phyloP scores from a whole-genome alignment of 257 asterid species.

The Salvia rosmarinus region DNA sequence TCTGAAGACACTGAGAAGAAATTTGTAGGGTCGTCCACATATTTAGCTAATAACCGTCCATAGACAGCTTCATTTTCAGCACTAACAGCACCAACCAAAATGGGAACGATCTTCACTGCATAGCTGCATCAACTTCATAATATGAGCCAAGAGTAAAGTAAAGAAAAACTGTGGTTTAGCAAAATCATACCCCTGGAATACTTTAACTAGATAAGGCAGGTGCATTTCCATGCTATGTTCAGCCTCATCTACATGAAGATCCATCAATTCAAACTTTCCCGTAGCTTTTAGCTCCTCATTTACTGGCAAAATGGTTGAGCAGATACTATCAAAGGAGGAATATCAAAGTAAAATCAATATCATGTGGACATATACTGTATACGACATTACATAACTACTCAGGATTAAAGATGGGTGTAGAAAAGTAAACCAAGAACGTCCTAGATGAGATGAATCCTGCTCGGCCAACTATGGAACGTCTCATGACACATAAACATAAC shows the following conservation, averaged over 20 bases:
- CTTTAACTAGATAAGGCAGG: constrained; percentile 91
- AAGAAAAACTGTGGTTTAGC: not conserved
- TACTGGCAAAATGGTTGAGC: constrained; percentile 49
- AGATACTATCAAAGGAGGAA: constrained; percentile 12
- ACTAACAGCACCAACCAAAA: constrained; percentile 89
- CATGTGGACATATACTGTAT: not conserved
- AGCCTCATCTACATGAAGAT: constrained; percentile 88
- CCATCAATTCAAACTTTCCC: constrained; percentile 90
- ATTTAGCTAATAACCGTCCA: constrained; percentile 80
- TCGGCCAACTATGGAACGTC: not conserved
- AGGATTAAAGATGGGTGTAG: not conserved
- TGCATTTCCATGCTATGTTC: constrained; percentile 99
- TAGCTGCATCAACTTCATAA: constrained; percentile 54
- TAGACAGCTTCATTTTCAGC: constrained; percentile 79
- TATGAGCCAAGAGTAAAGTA: constrained; percentile 34
- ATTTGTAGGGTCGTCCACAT: constrained; percentile 86
- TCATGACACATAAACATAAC: not conserved
- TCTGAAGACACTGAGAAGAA: constrained; percentile 97
- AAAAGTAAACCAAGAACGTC: not conserved
- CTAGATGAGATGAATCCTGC: not conserved
- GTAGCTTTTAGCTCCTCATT: constrained; percentile 85
- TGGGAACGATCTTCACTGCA: constrained; percentile 81
- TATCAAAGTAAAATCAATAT: not conserved
- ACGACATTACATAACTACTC: not conserved
- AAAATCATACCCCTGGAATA: constrained; percentile 78